Evolutionary conservation across 73 alveolate genomes (phyloP), one percentile per base, ranked within the genome.

Genomic region (Paramecium bursaria): DNA sequence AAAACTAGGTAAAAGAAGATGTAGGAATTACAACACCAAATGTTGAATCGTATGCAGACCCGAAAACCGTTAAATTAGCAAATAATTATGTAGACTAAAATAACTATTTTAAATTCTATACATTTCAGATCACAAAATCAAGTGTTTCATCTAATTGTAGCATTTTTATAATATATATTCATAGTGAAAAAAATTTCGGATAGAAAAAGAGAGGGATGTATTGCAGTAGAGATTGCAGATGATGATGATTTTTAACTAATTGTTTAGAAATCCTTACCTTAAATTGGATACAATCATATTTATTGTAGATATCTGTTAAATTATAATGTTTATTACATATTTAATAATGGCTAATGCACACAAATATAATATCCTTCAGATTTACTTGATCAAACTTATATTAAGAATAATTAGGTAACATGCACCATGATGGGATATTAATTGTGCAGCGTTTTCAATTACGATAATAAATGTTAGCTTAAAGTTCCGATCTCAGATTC

Each of bases 131-230:
- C 7, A 5, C 46, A 3, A 51, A 51, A 11, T 3, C 23, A 51
- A 44, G 11, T 2, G 27, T 21, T 3, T 51, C 27, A 26, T 51
- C 27, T 51, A 51, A 22, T 51, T 33, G 74, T 51, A 51, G 23
- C 74, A 51, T 51, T 51, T 19, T 21, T 25, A 51, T 51, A 44
- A 51, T 51, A 44, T 44, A 0, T 51, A 51, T 11, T 51, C 74
- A 3, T 51, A 7, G n/a, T 39, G 21, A 44, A 39, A 31, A 35
- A 67, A 67, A 67, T 67, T 15, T 31, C 57, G 2, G 82, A 67
- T 67, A 67, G 82, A 19, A 35, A 3, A 14, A 31, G 82, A 21
- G 82, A 67, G 22, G 82, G 82, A 9, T 67, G 82, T 17, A 67
- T 67, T 13, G 82, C 82, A 2, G 15, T 67, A 21, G 7, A 67